A percentile compares a stretch with the other conserved stretches of the same genome.
Evolutionary conservation across 2,329 filamentous ascomycete genomes (phyloP).

Genomic region (Zymoseptoria ardabiliae): DNA sequence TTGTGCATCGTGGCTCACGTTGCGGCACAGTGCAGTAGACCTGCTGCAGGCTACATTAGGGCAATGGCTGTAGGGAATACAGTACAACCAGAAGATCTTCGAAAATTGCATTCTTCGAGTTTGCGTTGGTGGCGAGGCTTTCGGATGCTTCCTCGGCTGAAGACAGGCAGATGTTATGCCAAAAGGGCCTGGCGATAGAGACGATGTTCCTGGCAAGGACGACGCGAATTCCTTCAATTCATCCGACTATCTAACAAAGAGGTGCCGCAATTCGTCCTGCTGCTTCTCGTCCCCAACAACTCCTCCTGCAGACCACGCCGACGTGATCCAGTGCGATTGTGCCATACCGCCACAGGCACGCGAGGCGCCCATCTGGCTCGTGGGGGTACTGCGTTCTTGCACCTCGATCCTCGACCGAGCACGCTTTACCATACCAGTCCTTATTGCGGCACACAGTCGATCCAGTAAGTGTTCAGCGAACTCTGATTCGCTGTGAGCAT

Average conservation of each 20-base stretch:
- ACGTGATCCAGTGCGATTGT: too few relatives aligned
- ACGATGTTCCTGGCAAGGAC: not conserved
- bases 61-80: not conserved
- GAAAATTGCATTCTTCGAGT: not conserved
- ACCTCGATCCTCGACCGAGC: too few relatives aligned
- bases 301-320: too few relatives aligned
- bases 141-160: not conserved
- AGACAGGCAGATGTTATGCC: not conserved
- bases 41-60: not conserved
- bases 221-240: not conserved
- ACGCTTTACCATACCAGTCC: too few relatives aligned
- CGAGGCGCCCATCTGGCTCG: too few relatives aligned
- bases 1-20: not conserved
- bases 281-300: too few relatives aligned
- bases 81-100: not conserved
- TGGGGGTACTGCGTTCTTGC: too few relatives aligned
- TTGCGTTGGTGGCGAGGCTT: not conserved
- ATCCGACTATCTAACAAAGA: too few relatives aligned
- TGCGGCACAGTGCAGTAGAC: not conserved
- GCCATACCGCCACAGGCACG: too few relatives aligned
- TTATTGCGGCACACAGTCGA: not conserved
- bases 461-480: not conserved
- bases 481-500: not conserved
- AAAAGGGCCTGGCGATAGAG: not conserved
- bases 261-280: too few relatives aligned